Percentiles rank a stretch among this genome's conserved stretches.
These are phyloP conservation scores for Gloeopeniophorella convolvens DNA, from an alignment of 768 basidiomycete species.

Conservation along the genomic window DNA sequence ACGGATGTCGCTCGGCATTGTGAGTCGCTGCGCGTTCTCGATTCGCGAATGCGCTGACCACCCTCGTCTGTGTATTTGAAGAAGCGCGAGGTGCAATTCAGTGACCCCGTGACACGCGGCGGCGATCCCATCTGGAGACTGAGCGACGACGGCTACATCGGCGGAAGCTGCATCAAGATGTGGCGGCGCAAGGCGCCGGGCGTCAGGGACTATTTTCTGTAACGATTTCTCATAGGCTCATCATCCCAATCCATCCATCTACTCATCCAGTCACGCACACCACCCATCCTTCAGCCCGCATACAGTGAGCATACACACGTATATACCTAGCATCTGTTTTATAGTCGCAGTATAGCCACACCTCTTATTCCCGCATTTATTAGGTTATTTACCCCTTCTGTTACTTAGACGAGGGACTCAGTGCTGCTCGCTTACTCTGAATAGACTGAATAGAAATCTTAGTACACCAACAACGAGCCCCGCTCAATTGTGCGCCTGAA, in stretches of 20 bases:
- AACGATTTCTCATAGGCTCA: neutral
- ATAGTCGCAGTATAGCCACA: too few species aligned
- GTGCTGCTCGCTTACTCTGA: too few species aligned
- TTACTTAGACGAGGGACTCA: too few species aligned
- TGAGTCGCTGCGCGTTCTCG: slow-evolving; percentile 2
- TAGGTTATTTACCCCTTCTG: too few species aligned
- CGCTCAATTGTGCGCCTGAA: too few species aligned
- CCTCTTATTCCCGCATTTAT: too few species aligned
- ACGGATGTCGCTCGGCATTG: slow-evolving; percentile 24
- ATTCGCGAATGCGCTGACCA: neutral
- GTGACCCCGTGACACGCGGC: slow-evolving; percentile 17
- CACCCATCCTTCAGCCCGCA: too few species aligned
- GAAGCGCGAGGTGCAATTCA: slow-evolving; percentile 23
- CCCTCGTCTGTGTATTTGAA: slow-evolving; percentile 2
- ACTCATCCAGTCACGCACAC: too few species aligned
- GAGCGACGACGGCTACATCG: slow-evolving; percentile 18
- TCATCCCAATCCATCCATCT: neutral
- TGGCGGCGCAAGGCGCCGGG: slow-evolving; percentile 26
- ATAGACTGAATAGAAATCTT: too few species aligned
- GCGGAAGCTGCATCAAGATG: slow-evolving; percentile 18
- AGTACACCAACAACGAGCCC: too few species aligned
- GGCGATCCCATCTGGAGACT: slow-evolving; percentile 17
- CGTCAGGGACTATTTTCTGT: slow-evolving; percentile 10
- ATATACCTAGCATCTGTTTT: too few species aligned
- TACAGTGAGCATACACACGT: too few species aligned